A percentile compares a stretch with the other conserved stretches of the same genome.
Conservation (phyloP, 2,329 filamentous ascomycete species). For the Colletotrichum sp. region DNA sequence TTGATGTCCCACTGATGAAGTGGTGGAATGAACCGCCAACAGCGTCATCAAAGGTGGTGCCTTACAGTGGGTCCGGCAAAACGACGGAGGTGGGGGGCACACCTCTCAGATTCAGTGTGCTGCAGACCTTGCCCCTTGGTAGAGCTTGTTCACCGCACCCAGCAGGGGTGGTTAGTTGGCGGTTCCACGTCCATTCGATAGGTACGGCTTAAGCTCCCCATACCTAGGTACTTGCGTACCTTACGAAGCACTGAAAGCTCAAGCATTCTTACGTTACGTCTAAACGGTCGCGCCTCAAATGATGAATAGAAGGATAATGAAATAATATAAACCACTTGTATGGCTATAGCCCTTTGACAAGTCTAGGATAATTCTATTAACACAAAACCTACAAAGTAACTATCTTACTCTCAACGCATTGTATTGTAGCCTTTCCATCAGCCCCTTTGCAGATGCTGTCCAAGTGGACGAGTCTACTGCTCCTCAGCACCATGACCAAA, state of each 20-base stretch:
- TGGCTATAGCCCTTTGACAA: neutral
- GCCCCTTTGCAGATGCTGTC: neutral
- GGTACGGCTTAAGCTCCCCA: neutral
- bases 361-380: neutral
- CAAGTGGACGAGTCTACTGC: neutral
- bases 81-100: slow-evolving; percentile 10
- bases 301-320: neutral
- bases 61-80: slow-evolving; percentile 22
- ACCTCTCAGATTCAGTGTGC: neutral
- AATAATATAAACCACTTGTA: neutral
- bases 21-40: neutral
- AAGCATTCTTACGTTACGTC: neutral
- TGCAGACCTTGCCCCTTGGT: neutral
- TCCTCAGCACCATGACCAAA: neutral
- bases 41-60: slow-evolving; percentile 23
- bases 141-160: slow-evolving; percentile 16
- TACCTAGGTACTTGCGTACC: neutral
- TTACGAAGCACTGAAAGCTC: neutral
- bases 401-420: neutral
- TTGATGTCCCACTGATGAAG: neutral
- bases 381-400: neutral
- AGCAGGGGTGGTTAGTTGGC: neutral
- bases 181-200: neutral
- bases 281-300: neutral
- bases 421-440: neutral